A percentile compares a stretch with the other conserved stretches of the same genome.
Evolutionary conservation across 306 rosid species (phyloP).

Genomic region (Dicorynia guianensis): DNA sequence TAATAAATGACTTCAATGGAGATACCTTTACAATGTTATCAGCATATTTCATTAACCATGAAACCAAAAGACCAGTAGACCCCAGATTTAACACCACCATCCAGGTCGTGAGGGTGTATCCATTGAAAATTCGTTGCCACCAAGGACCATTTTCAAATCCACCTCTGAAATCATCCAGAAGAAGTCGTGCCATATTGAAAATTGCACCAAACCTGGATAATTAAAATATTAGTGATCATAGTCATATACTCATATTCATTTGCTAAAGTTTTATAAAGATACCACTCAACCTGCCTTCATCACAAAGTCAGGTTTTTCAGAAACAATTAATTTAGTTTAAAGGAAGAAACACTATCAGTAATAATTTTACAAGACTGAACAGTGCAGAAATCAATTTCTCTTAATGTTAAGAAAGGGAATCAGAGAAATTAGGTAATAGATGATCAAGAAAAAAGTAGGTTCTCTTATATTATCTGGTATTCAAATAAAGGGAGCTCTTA

Average conservation of each 20-base stretch:
- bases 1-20: conserved; percentile 23
- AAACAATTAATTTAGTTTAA: neutral
- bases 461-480: conserved; percentile 22
- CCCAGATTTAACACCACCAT: conserved; percentile 93
- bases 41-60: conserved; percentile 98
- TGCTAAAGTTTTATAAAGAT: conserved; percentile 17
- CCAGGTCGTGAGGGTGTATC: conserved; percentile 86
- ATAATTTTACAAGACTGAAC: conserved; percentile 6
- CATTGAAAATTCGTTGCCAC: conserved; percentile 91
- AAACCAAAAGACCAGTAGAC: conserved; percentile 91
- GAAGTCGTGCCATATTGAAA: conserved; percentile 86
- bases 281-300: conserved; percentile 11
- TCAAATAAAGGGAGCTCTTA: neutral
- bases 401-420: neutral
- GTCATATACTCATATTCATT: conserved; percentile 8
- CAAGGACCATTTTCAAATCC: conserved; percentile 96
- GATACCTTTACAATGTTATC: conserved; percentile 94
- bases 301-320: conserved; percentile 20
- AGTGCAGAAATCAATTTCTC: conserved; percentile 25
- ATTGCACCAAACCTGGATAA: conserved; percentile 81
- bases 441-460: neutral
- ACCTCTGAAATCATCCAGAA: conserved; percentile 85
- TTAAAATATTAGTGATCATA: conserved; percentile 8
- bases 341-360: conserved; percentile 1
- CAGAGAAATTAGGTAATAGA: neutral